phyloP scores from a whole-genome alignment of 805 yeast species.

The Metschnikowia rubicola region DNA sequence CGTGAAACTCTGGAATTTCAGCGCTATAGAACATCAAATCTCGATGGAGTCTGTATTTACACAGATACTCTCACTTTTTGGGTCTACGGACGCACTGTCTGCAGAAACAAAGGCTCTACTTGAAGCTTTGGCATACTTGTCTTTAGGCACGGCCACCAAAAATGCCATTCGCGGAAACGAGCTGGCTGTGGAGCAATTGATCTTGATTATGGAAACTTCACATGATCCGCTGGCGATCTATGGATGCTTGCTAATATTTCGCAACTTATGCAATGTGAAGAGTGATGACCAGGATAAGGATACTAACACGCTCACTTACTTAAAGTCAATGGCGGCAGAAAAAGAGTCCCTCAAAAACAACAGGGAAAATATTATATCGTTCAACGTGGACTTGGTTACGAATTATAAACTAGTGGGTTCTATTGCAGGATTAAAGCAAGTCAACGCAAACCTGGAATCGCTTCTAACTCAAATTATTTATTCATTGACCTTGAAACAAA shows the following conservation, averaged over 20 bases:
- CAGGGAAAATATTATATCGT: constrained; percentile 25
- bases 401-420: constrained; percentile 23
- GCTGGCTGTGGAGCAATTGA: constrained; percentile 10
- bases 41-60: constrained; percentile 11
- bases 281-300: constrained; percentile 25
- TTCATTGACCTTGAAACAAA: constrained; percentile 31
- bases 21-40: constrained; percentile 15
- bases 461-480: constrained; percentile 28
- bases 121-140: constrained; percentile 16
- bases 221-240: constrained; percentile 23
- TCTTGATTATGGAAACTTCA: constrained; percentile 14
- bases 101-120: constrained; percentile 1
- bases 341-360: constrained; percentile 19
- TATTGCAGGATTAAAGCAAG: constrained; percentile 3
- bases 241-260: constrained; percentile 41
- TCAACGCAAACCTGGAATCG: constrained; percentile 2
- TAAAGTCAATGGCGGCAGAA: constrained; percentile 30
- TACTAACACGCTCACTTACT: constrained; percentile 30
- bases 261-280: constrained; percentile 36
- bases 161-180: constrained; percentile 11
- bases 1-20: constrained; percentile 19
- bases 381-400: constrained; percentile 27
- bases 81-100: neutral
- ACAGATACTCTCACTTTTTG: constrained; percentile 4
- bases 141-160: constrained; percentile 12